phyloP scores from a whole-genome alignment of 257 asterid genomes.

The Echium plantagineum region DNA sequence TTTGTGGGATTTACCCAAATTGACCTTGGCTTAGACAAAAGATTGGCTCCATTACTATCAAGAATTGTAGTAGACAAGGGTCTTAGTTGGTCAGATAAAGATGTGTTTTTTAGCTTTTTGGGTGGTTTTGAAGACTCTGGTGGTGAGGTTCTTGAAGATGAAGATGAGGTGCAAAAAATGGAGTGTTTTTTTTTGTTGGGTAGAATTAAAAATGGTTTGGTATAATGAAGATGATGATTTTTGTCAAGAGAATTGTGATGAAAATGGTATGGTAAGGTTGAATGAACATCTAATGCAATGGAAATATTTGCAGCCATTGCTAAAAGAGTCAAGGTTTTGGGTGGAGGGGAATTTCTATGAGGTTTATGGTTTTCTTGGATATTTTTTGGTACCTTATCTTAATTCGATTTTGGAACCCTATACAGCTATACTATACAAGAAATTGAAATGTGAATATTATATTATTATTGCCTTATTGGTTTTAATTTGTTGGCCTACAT shows the following conservation, averaged over 20 bases:
- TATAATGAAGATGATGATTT: slow-evolving; percentile 24
- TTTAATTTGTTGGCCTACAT: too few relatives aligned
- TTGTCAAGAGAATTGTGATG: slow-evolving; percentile 25
- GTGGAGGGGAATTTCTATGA: too few relatives aligned
- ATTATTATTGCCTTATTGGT: too few relatives aligned
- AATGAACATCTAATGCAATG: slow-evolving; percentile 24
- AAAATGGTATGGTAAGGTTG: slow-evolving; percentile 19
- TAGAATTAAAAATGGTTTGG: slow-evolving; percentile 19
- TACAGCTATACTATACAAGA: too few relatives aligned
- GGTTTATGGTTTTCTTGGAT: too few relatives aligned
- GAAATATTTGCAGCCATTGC: slow-evolving; percentile 68
- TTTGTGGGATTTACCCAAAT: slow-evolving; percentile 89
- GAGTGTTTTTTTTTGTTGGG: slow-evolving; percentile 27
- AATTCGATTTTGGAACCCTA: too few relatives aligned
- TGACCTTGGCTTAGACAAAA: slow-evolving; percentile 69
- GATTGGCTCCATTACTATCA: slow-evolving; percentile 33
- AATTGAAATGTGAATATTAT: too few relatives aligned
- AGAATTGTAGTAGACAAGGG: slow-evolving; percentile 63
- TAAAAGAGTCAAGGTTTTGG: background rate
- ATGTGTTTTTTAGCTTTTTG: slow-evolving; percentile 31
- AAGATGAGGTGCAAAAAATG: slow-evolving; percentile 33
- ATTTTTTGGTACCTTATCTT: too few relatives aligned
- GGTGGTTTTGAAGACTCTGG: slow-evolving; percentile 1
- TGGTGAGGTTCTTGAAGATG: slow-evolving; percentile 20
- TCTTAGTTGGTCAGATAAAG: slow-evolving; percentile 76